Evolutionary conservation across 2,329 filamentous ascomycete genomes (phyloP).

Genomic region (Aureobasidium sp.): DNA sequence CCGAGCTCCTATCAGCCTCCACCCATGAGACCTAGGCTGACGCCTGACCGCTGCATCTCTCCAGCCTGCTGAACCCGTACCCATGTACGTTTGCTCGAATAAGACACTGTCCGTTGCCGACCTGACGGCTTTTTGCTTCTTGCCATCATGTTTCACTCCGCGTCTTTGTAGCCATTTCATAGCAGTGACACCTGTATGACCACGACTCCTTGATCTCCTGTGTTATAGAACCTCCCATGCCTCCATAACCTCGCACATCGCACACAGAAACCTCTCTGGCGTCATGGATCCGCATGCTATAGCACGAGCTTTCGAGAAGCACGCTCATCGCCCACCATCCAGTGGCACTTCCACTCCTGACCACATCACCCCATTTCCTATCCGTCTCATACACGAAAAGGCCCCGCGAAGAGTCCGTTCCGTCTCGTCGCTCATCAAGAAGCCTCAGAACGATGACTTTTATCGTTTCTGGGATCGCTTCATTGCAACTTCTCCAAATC

Average conservation of each 20-base stretch:
- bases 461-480: conserved; percentile 28
- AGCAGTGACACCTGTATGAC: neutral
- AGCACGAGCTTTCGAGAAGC: neutral
- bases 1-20: neutral
- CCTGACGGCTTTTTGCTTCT: neutral
- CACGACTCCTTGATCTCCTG: neutral
- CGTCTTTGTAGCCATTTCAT: neutral
- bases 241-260: neutral
- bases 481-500: conserved; percentile 17
- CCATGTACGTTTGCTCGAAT: neutral
- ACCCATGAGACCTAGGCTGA: neutral
- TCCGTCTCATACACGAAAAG: neutral
- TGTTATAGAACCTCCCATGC: neutral
- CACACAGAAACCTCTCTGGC: too few relatives aligned
- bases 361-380: neutral
- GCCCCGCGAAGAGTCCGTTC: neutral
- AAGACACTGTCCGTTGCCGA: neutral
- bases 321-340: neutral
- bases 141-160: neutral
- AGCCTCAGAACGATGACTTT: conserved; percentile 15
- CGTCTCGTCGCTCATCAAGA: neutral
- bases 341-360: neutral
- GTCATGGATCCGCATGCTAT: neutral
- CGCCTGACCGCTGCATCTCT: neutral
- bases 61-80: neutral